Conservation (phyloP, 2,329 filamentous ascomycete genomes). For the Rasamsonia emersonii region DNA sequence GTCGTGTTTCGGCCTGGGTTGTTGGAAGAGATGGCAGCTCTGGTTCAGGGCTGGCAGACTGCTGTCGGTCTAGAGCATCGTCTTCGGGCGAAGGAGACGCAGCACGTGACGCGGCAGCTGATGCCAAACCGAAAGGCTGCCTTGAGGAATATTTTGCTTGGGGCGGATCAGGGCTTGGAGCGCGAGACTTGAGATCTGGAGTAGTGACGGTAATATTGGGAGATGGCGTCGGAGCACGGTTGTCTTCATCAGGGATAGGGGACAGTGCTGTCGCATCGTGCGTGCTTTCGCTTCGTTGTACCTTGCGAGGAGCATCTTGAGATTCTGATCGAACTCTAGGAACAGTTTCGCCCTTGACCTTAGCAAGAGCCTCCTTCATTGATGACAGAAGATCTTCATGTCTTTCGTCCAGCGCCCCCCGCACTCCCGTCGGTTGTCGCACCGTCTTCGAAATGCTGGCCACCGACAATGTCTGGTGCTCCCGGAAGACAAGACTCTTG, state of each 20-base stretch:
- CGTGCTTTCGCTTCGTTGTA: too few relatives aligned
- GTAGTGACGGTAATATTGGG: constrained; percentile 1
- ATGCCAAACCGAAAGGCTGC: too few relatives aligned
- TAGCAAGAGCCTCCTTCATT: constrained; percentile 23
- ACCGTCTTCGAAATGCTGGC: constrained; percentile 28
- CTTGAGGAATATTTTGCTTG: too few relatives aligned
- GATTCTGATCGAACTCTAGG: background rate
- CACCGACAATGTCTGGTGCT: constrained; percentile 31
- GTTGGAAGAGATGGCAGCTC: constrained; percentile 10
- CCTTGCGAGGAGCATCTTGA: background rate
- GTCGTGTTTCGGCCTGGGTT: constrained; percentile 13
- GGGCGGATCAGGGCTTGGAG: too few relatives aligned
- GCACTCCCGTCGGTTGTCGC: constrained; percentile 19
- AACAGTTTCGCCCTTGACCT: constrained; percentile 19
- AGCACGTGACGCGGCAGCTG: too few relatives aligned
- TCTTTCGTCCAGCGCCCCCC: constrained; percentile 13
- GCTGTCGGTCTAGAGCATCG: background rate
- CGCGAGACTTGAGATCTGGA: too few relatives aligned
- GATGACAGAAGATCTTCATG: constrained; percentile 26
- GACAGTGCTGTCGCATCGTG: too few relatives aligned
- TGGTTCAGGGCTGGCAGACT: too few relatives aligned
- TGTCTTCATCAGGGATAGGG: too few relatives aligned
- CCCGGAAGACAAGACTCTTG: constrained; percentile 21
- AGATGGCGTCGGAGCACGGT: background rate
- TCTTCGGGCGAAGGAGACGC: background rate